Base-by-base conservation (phyloP, 2,329 filamentous ascomycete genomes). In the Colletotrichum limetticola region DNA sequence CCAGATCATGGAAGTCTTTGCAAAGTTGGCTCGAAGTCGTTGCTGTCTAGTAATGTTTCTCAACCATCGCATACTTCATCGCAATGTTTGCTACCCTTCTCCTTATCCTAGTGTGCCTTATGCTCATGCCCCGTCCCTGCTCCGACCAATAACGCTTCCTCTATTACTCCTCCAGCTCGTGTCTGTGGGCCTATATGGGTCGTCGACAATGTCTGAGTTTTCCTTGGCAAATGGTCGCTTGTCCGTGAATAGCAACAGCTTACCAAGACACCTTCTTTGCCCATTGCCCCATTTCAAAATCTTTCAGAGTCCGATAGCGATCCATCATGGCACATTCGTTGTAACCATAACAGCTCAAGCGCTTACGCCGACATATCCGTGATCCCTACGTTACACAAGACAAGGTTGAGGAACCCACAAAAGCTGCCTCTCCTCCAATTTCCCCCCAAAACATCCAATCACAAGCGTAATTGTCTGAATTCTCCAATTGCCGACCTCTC, bases 151-250 rank as follows among this genome's bases (percentile, higher is more conserved):
- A 22, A 26, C 2, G 32, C 30, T 6, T 19, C 1, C n/a, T 16
- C 22, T 16, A 72, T 72, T 69, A 72, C 70, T 72, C 59, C 66
- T 63, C 58, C 42, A 4, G 49, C 6, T 55, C 11, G 14, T 53
- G 42, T 26, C 8, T 35, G 53, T 72, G 70, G 70, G 19, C 14
- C 55, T 30, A 3, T 11, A 35, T 57, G 57, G 68, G 46, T 57
- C 49, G 16, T 24, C 3, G 55, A 19, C 22, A 37, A 49, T 35
- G 35, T 26, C 16, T 35, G 24, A 19, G 5, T 42, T 8, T 24
- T 6, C 16, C 12, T 16, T 19, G 6, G 6, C 8, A 16, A 5
- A 22, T 4, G 9, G 28, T 37, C 28, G 26, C n/a, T 26, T 16
- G 3, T 46, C 9, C 26, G 5, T 26, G 52, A 11, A 2, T 19